Evolutionary conservation across 495 filamentous ascomycete species (phyloP).

Genomic region (Cercophora samala): DNA sequence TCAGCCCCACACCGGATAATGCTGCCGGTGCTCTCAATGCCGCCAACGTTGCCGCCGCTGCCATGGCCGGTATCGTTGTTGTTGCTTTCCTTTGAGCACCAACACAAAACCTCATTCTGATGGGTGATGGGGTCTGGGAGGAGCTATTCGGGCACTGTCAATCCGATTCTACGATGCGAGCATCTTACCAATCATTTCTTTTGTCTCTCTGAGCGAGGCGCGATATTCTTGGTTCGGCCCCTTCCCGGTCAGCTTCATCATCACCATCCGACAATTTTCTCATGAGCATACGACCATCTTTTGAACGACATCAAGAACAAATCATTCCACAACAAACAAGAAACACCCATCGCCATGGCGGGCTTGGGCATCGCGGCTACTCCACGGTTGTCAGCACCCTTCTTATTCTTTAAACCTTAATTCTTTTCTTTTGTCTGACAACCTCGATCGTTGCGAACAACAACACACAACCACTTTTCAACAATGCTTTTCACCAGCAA

Average conservation of each 20-base stretch:
- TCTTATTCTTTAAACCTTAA: conserved; percentile 6
- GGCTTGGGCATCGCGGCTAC: conserved; percentile 8
- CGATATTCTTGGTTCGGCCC: conserved; percentile 10
- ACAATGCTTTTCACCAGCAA: background rate
- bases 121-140: conserved; percentile 8
- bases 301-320: conserved; percentile 1
- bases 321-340: background rate
- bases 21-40: conserved; percentile 35
- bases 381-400: conserved; percentile 7
- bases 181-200: conserved; percentile 44
- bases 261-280: conserved; percentile 1
- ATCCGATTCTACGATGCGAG: conserved; percentile 44
- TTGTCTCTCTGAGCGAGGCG: conserved; percentile 35
- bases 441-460: conserved; percentile 2
- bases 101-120: background rate
- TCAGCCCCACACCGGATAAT: conserved; percentile 28
- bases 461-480: conserved; percentile 5
- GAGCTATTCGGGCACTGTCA: conserved; percentile 15
- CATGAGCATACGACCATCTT: conserved; percentile 7
- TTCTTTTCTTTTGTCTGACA: conserved; percentile 14
- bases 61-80: conserved; percentile 44
- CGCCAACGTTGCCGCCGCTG: conserved; percentile 40
- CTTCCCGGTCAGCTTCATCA: background rate
- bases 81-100: conserved; percentile 43
- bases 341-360: conserved; percentile 6